Base-by-base conservation (phyloP, 2,329 filamentous ascomycete species). In the Teratosphaeriaceae sp. region DNA sequence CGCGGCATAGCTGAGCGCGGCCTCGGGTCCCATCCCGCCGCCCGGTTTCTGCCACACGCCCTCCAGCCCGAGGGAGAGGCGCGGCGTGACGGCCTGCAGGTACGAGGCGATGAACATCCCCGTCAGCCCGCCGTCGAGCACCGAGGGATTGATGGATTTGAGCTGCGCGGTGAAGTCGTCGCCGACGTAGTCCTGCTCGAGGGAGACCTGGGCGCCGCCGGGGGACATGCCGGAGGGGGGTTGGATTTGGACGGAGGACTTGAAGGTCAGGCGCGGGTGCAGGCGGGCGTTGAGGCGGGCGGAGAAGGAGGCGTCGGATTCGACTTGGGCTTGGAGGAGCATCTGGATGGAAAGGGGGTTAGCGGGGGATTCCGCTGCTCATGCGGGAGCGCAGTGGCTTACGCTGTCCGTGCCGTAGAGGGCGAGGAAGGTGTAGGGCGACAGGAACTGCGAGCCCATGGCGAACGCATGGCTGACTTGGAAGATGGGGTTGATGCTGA, bases 381-480 rank as follows among this genome's bases (percentile, higher is more conserved):
- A 30, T 34, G 31, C 6, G 20, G 15, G 3, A 18, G 31, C 5
- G 31, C 30, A n/a, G 12, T 30, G 31, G 21, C 56, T 41, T 54
- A 96, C 90, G 76, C 88, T 90, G 68, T 84, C 85, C 54, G 86
- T 95, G 56, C 92, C 92, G 65, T 92, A 96, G 62, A 98, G 80
- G 52, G 86, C 87, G 55, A 88, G 87, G 70, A 97, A 95, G 43
- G 87, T 88, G 70, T 98, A 98, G 27, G 92, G 92, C 65, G 89
- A 89, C 66, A 94, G 75, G 55, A 85, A 82, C 69, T 95, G 88
- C 33, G 78, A 79, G 57, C 92, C 90, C 79, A 96, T 87, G 43
- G 90, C 84, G 67, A 98, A 92, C 58, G 92, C 87, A 72, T 98
- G 92, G 53, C 90, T 96, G 57, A 96, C 85, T 71, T 97, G 90